phyloP scores from a whole-genome alignment of 495 filamentous ascomycete genomes.

The Tuber brumale region DNA sequence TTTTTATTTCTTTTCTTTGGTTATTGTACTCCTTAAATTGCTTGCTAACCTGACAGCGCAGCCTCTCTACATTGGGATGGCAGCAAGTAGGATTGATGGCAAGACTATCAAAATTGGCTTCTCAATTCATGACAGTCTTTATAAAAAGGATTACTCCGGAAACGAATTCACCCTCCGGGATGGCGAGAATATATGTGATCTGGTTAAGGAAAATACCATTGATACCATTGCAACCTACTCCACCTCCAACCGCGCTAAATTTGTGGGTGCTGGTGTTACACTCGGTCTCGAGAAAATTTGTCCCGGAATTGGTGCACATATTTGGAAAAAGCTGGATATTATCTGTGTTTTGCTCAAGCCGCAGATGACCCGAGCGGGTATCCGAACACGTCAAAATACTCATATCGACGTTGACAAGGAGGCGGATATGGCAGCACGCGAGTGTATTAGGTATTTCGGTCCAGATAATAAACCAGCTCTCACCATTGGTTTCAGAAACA shows the following conservation, averaged over 20 bases:
- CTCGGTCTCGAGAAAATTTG: slow-evolving; percentile 49
- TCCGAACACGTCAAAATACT: not conserved
- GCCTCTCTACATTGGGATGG: slow-evolving; percentile 61
- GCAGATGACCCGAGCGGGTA: slow-evolving; percentile 31
- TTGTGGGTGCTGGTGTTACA: slow-evolving; percentile 59
- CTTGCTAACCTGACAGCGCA: slow-evolving; percentile 34
- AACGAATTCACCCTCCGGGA: slow-evolving; percentile 47
- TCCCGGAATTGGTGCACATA: slow-evolving; percentile 58
- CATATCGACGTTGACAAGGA: slow-evolving; percentile 66
- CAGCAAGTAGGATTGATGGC: slow-evolving; percentile 49
- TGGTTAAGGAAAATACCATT: slow-evolving; percentile 53
- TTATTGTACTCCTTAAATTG: not conserved
- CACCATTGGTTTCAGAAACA: slow-evolving; percentile 63
- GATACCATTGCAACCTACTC: slow-evolving; percentile 52
- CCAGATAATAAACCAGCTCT: slow-evolving; percentile 64
- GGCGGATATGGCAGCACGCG: slow-evolving; percentile 76
- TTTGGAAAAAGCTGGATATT: slow-evolving; percentile 75
- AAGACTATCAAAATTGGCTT: slow-evolving; percentile 56
- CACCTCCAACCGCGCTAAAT: slow-evolving; percentile 58
- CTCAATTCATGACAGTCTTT: slow-evolving; percentile 69
- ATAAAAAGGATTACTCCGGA: slow-evolving; percentile 68
- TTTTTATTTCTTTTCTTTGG: not conserved
- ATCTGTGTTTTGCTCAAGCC: slow-evolving; percentile 56
- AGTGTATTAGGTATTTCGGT: slow-evolving; percentile 74
- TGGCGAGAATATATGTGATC: slow-evolving; percentile 42